Conservation (phyloP, 768 basidiomycete genomes). For the Mycena epipterygia region DNA sequence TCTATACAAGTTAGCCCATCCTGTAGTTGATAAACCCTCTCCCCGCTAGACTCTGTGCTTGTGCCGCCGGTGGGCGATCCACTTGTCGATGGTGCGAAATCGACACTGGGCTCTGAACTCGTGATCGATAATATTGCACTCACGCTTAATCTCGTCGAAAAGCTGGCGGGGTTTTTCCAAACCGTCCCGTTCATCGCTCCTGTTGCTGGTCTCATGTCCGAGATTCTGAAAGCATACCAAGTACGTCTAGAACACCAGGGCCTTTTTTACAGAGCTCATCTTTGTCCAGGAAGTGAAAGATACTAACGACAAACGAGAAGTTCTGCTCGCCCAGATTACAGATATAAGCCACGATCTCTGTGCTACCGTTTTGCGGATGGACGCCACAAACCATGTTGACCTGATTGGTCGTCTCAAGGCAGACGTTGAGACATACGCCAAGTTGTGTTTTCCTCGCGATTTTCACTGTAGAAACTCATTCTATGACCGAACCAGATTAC, state of each 20-base stretch:
- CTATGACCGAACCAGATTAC: background rate
- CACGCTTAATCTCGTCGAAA: background rate
- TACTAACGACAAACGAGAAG: background rate
- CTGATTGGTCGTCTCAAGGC: background rate
- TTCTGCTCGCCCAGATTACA: background rate
- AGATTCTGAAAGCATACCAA: background rate
- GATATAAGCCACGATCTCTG: constrained; percentile 1
- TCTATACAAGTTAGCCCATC: no score
- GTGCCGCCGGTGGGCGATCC: no score
- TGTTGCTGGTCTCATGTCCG: background rate
- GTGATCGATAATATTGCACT: background rate
- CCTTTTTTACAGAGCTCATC: background rate
- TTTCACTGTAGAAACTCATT: background rate
- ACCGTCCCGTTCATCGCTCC: background rate
- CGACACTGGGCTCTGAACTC: background rate
- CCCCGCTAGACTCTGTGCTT: no score
- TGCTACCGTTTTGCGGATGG: constrained; percentile 10
- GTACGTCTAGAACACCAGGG: background rate
- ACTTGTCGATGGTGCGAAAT: no score
- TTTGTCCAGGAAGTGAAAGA: no score
- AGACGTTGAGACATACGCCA: constrained; percentile 6
- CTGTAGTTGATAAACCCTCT: no score
- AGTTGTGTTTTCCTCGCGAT: background rate
- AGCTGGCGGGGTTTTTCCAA: background rate
- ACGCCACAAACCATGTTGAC: constrained; percentile 10